phyloP scores from a whole-genome alignment of 2,329 filamentous ascomycete species.

The Escovopsis sp. region DNA sequence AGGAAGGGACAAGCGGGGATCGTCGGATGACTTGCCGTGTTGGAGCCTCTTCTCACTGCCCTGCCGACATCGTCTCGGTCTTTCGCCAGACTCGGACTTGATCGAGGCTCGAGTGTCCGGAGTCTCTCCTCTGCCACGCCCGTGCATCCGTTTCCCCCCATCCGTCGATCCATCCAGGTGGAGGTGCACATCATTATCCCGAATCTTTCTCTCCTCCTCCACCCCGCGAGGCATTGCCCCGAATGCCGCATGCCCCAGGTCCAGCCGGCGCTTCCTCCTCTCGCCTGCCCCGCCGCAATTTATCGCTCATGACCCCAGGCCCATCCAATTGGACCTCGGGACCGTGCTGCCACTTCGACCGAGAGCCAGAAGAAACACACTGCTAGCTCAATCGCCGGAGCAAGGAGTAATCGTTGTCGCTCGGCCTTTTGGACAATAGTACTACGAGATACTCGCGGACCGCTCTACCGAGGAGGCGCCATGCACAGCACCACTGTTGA shows the following conservation, averaged over 20 bases:
- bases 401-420: not conserved
- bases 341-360: not conserved
- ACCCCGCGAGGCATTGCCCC: constrained; percentile 7
- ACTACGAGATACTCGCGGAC: not conserved
- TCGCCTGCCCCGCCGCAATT: constrained; percentile 1
- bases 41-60: too few species aligned
- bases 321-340: not conserved
- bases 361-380: too few species aligned
- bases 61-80: too few species aligned
- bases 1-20: too few species aligned
- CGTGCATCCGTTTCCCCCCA: too few species aligned
- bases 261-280: not conserved
- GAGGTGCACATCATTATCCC: constrained; percentile 10
- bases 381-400: not conserved
- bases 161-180: too few species aligned
- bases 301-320: constrained; percentile 1
- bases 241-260: constrained; percentile 2
- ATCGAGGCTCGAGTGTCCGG: too few species aligned
- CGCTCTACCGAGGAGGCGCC: constrained; percentile 3
- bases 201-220: not conserved
- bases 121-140: too few species aligned
- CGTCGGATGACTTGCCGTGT: too few species aligned
- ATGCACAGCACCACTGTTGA: constrained; percentile 11
- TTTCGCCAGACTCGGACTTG: too few species aligned
- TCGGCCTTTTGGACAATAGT: not conserved